Conservation (phyloP, 805 yeast species). For the Cyberlindnera samutprakarnensis region DNA sequence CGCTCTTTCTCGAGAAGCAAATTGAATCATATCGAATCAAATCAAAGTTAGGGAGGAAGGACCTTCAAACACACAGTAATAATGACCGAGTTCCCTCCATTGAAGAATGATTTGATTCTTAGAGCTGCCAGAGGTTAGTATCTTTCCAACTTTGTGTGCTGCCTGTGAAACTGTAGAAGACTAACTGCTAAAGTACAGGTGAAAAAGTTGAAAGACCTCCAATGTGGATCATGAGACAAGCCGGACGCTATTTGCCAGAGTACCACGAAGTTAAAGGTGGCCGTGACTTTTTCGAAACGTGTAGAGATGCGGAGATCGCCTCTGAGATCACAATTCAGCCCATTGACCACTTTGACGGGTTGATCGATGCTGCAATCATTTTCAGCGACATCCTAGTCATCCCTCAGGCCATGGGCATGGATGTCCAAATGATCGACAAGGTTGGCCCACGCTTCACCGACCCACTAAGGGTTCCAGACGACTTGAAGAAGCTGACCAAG, state of each 20-base stretch:
- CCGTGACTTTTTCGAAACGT: conserved; percentile 90
- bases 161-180: no score
- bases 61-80: no score
- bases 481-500: conserved; percentile 50
- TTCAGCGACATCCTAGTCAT: conserved; percentile 92
- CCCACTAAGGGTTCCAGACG: conserved; percentile 73
- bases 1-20: no score
- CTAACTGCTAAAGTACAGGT: conserved; percentile 18
- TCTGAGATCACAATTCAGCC: conserved; percentile 95
- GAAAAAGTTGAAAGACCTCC: conserved; percentile 96
- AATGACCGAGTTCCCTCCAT: conserved; percentile 49
- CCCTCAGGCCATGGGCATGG: conserved; percentile 98
- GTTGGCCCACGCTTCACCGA: conserved; percentile 90
- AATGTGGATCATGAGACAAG: conserved; percentile 97
- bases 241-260: conserved; percentile 89
- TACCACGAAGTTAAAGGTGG: conserved; percentile 83
- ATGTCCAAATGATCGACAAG: conserved; percentile 88
- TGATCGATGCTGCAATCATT: conserved; percentile 94
- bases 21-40: no score
- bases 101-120: conserved; percentile 83
- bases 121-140: conserved; percentile 70
- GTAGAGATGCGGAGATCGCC: conserved; percentile 91
- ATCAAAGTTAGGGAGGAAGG: no score
- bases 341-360: conserved; percentile 77
- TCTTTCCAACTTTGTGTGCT: no score